Evolutionary conservation across 176 grass and related monocot genomes (phyloP).

Genomic region (Microstegium vimineum): DNA sequence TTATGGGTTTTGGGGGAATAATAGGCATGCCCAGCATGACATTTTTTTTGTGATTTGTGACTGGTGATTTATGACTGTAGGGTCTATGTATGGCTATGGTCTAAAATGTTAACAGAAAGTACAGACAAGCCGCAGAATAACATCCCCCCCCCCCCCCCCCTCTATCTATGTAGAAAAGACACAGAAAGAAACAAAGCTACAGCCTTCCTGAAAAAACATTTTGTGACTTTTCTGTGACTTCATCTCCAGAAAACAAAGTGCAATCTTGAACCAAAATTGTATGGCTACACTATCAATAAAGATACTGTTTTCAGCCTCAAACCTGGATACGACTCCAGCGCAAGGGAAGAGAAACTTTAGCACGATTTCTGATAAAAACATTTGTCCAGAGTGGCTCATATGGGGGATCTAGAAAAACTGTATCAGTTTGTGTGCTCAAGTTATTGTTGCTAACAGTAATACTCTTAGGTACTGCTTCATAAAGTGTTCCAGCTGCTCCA

Average conservation of each 20-base stretch:
- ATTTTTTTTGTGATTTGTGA: not conserved
- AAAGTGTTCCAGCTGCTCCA: conserved; percentile 94
- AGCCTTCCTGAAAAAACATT: not conserved
- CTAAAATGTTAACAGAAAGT: conserved; percentile 5
- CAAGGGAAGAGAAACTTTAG: conserved; percentile 93
- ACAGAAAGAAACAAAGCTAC: not conserved
- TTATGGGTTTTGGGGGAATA: not conserved
- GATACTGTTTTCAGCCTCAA: not conserved
- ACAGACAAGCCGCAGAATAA: conserved; percentile 1
- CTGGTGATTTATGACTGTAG: not conserved
- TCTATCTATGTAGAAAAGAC: not conserved
- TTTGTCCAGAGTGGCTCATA: conserved; percentile 97
- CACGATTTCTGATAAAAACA: conserved; percentile 79
- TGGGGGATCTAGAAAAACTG: conserved; percentile 81
- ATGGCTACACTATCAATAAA: conserved; percentile 3
- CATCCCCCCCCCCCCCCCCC: not conserved
- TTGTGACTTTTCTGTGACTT: conserved; percentile 16
- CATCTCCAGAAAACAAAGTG: conserved; percentile 14
- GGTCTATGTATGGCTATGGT: not conserved
- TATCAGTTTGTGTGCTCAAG: conserved; percentile 91
- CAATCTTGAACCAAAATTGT: conserved; percentile 5
- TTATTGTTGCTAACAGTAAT: conserved; percentile 92
- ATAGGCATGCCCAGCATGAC: not conserved
- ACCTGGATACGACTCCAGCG: conserved; percentile 98
- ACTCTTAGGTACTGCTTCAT: conserved; percentile 95